Conservation (phyloP, 208 protist genomes). For the Trypanosoma cruzi region DNA sequence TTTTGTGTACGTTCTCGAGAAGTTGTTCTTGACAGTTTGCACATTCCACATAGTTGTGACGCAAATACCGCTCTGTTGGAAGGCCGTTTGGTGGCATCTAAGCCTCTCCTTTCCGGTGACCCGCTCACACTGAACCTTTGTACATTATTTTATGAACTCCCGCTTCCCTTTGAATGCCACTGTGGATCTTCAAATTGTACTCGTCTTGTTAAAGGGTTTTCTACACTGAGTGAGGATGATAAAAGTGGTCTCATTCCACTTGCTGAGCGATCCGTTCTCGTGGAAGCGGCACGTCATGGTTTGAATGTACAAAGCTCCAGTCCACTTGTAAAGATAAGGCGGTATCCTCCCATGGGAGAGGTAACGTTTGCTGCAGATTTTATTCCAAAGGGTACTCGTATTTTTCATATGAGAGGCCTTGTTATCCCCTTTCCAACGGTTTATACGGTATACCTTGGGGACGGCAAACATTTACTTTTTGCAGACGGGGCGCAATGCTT, state of each 20-base stretch:
- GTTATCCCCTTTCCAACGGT: slow-evolving; percentile 81
- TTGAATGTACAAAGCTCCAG: slow-evolving; percentile 45
- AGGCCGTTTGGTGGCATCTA: slow-evolving; percentile 51
- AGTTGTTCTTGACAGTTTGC: slow-evolving; percentile 50
- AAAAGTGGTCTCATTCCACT: slow-evolving; percentile 48
- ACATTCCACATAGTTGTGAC: slow-evolving; percentile 74
- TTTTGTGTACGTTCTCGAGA: slow-evolving; percentile 12
- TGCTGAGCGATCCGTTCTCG: slow-evolving; percentile 38
- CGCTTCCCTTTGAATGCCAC: slow-evolving; percentile 40
- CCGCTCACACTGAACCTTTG: slow-evolving; percentile 72
- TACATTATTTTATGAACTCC: slow-evolving; percentile 50
- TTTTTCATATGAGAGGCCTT: slow-evolving; percentile 78
- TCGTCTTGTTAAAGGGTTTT: slow-evolving; percentile 51
- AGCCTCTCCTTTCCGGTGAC: slow-evolving; percentile 58
- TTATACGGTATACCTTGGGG: slow-evolving; percentile 83
- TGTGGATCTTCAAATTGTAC: slow-evolving; percentile 51
- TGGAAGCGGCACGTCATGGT: slow-evolving; percentile 43
- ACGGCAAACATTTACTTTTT: slow-evolving; percentile 82
- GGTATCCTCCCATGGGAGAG: slow-evolving; percentile 49
- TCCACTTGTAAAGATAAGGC: slow-evolving; percentile 40
- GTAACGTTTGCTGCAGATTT: slow-evolving; percentile 54
- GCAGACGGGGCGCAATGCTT: slow-evolving; percentile 72
- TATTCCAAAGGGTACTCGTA: slow-evolving; percentile 52
- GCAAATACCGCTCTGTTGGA: slow-evolving; percentile 74
- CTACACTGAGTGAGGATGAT: slow-evolving; percentile 30